These are phyloP conservation scores for Dictyostelium capitatum DNA, from an alignment of 78 protist species.

Conservation along the genomic window DNA sequence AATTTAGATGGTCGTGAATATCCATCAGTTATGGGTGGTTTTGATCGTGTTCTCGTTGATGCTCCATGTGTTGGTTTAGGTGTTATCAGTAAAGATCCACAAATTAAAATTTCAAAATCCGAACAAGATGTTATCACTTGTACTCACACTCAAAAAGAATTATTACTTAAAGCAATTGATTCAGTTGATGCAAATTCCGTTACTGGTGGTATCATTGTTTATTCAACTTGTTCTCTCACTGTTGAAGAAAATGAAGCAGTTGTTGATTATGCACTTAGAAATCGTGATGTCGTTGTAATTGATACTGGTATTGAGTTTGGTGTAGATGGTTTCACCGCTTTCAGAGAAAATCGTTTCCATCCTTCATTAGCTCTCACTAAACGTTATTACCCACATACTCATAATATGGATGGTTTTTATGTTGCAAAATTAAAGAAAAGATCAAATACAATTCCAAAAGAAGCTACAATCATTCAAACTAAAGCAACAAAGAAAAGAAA, in stretches of 20 bases:
- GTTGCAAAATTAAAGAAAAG: conserved; percentile 97
- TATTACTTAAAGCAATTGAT: conserved; percentile 98
- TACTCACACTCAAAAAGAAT: conserved; percentile 95
- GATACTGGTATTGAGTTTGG: conserved; percentile 95
- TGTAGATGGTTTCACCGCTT: conserved; percentile 89
- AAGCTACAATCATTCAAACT: background rate
- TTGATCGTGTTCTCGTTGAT: conserved; percentile 99
- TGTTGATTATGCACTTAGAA: conserved; percentile 96
- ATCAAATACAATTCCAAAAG: conserved; percentile 74
- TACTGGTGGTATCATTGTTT: conserved; percentile 96
- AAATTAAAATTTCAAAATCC: conserved; percentile 51
- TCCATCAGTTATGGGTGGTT: conserved; percentile 87
- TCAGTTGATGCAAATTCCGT: conserved; percentile 89
- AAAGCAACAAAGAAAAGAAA: conserved; percentile 8
- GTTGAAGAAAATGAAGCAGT: conserved; percentile 99
- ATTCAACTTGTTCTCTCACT: conserved; percentile 93
- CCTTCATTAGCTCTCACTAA: conserved; percentile 82
- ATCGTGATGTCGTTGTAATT: conserved; percentile 93
- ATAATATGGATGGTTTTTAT: conserved; percentile 99
- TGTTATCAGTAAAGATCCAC: conserved; percentile 96
- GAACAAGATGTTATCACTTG: conserved; percentile 92
- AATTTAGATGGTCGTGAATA: conserved; percentile 97
- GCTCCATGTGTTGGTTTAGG: conserved; percentile 99
- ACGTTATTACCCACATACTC: conserved; percentile 99
- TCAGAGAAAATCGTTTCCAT: conserved; percentile 89